A percentile compares a stretch with the other conserved stretches of the same genome.
Conservation (phyloP, 1,284 basidiomycete genomes). For the Macrocystidia cucumis region DNA sequence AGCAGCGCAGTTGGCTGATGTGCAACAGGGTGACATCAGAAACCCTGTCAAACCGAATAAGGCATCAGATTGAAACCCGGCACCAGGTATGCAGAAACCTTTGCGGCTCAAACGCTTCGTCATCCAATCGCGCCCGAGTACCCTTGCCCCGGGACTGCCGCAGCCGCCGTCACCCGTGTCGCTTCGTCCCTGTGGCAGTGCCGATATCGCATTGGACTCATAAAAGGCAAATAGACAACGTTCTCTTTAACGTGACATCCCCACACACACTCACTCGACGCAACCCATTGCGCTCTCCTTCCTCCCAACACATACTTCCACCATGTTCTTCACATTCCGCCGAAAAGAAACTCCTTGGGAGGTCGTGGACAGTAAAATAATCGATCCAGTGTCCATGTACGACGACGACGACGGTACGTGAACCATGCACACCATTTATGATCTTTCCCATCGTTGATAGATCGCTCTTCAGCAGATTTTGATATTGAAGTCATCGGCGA, state of each 20-base stretch:
- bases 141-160: no score
- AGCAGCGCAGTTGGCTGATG: no score
- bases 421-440: slow-evolving; percentile 1
- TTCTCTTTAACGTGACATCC: neutral
- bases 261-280: no score
- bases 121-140: no score
- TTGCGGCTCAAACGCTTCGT: no score
- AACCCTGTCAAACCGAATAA: no score
- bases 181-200: neutral
- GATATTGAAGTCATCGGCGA: slow-evolving; percentile 47
- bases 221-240: neutral
- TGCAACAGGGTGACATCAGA: no score
- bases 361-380: slow-evolving; percentile 56
- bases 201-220: neutral
- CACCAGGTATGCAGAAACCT: no score
- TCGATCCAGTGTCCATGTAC: slow-evolving; percentile 59
- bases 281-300: neutral
- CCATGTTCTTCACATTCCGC: slow-evolving; percentile 36
- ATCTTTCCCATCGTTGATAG: slow-evolving; percentile 1
- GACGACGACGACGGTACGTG: slow-evolving; percentile 53
- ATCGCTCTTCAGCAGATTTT: slow-evolving; percentile 35
- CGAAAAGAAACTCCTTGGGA: slow-evolving; percentile 62
- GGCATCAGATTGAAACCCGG: no score
- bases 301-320: slow-evolving; percentile 8
- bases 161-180: no score